Evolutionary conservation across 768 basidiomycete species (phyloP), one percentile per base, ranked within the genome.

Genomic region (Mycena vitilis): DNA sequence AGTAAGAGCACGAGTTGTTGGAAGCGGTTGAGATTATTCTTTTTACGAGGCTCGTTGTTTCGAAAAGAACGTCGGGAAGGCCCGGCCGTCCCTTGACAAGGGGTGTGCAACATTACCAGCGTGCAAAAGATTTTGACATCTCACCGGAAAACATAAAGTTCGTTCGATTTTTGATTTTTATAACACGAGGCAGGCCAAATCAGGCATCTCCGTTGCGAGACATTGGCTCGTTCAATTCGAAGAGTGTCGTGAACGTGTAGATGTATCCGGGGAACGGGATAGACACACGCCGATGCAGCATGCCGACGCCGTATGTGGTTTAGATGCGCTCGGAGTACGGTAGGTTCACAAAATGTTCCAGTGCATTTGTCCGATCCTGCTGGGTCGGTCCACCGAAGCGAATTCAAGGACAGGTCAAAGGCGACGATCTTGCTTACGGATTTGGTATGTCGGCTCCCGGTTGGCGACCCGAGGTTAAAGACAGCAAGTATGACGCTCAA

Each of bases 181-280:
- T 52, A 71, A 65, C 80, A 81, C 81, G 84, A 85, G 85, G 81
- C 77, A 63, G 63, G 61, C 86, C 83, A 60, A 72, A 86, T 87
- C 85, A 83, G 89, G 90, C 79, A 91, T 77, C 78, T 85, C 68
- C 69, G 87, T 80, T 77, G 83, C 87, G 78, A 81, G 76, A 81
- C 71, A 76, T 78, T 85, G 88, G 88, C 77, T 80, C 80, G 73
- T 78, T 79, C 73, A 78, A 78, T 72, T 71, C 76, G 81, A 80
- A 79, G 81, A 78, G 80, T 77, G 79, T 78, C 71, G 74, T 80
- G 82, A 89, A 89, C 89, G 86, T 89, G 88, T 85, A 86, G 79
- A 81, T 81, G 85, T 82, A 83, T 85, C 88, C 88, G 85, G 89
- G 81, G 86, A 83, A 86, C 83, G 87, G 86, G 84, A 85, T 81